Conservation (phyloP, 352 stramenopile genomes). For the Albugo candida region DNA sequence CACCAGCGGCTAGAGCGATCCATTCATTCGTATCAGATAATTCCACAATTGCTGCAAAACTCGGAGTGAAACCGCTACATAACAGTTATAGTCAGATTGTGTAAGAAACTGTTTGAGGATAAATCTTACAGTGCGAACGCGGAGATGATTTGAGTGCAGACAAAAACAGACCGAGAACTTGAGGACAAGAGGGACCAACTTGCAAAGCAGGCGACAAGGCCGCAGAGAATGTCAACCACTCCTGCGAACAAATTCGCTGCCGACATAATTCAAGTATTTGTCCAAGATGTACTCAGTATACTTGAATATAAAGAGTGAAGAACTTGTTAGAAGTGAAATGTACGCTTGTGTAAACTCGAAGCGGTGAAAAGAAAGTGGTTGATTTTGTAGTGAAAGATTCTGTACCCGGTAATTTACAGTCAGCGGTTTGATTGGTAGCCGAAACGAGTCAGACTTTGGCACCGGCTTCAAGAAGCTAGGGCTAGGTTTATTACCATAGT, state of each 20-base stretch:
- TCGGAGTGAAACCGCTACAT: slow-evolving; percentile 7
- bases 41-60: slow-evolving; percentile 4
- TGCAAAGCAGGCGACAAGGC: slow-evolving; percentile 5
- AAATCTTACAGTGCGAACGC: slow-evolving; percentile 5
- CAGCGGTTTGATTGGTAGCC: too few relatives aligned
- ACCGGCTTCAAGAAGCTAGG: too few relatives aligned
- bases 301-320: too few relatives aligned
- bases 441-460: too few relatives aligned
- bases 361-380: slow-evolving; percentile 38
- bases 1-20: slow-evolving; percentile 1
- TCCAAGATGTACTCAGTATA: too few relatives aligned
- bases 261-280: slow-evolving; percentile 5
- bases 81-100: background rate
- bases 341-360: too few relatives aligned
- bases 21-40: slow-evolving; percentile 1
- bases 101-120: background rate
- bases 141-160: slow-evolving; percentile 6
- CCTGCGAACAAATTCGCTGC: slow-evolving; percentile 44
- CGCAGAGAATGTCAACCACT: slow-evolving; percentile 6
- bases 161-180: slow-evolving; percentile 4
- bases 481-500: too few relatives aligned
- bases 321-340: too few relatives aligned
- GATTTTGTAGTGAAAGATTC: slow-evolving; percentile 74
- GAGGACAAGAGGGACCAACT: slow-evolving; percentile 8
- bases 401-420: slow-evolving; percentile 15